Conservation (phyloP, 2,329 filamentous ascomycete genomes). For the Fusarium nygamai region DNA sequence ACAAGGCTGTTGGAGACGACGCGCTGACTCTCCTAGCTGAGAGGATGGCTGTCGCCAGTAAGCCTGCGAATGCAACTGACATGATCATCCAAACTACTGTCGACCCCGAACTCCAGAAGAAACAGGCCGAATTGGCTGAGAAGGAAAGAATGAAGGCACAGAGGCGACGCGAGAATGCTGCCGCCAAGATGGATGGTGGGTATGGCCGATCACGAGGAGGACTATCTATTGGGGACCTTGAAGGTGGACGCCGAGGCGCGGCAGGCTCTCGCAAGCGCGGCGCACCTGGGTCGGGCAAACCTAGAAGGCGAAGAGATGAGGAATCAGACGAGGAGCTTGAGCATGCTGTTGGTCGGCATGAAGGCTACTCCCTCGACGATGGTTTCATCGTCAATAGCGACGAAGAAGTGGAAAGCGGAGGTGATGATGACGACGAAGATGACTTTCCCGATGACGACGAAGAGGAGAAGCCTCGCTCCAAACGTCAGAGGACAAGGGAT, state of each 20-base stretch:
- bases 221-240: slow-evolving; percentile 75
- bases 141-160: slow-evolving; percentile 76
- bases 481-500: slow-evolving; percentile 62
- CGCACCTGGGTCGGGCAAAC: slow-evolving; percentile 58
- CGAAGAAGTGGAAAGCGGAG: slow-evolving; percentile 70
- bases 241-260: slow-evolving; percentile 64
- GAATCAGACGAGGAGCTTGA: slow-evolving; percentile 81
- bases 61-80: slow-evolving; percentile 64
- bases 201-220: slow-evolving; percentile 62
- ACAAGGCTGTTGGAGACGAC: slow-evolving; percentile 74
- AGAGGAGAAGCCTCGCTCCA: slow-evolving; percentile 57
- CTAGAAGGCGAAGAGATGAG: slow-evolving; percentile 70
- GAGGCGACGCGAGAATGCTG: slow-evolving; percentile 73
- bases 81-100: slow-evolving; percentile 76
- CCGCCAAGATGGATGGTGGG: slow-evolving; percentile 70
- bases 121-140: slow-evolving; percentile 77
- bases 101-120: slow-evolving; percentile 80
- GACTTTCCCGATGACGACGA: slow-evolving; percentile 64
- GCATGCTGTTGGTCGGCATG: slow-evolving; percentile 68
- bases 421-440: slow-evolving; percentile 73
- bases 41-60: slow-evolving; percentile 71
- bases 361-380: slow-evolving; percentile 83
- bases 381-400: slow-evolving; percentile 82
- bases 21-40: slow-evolving; percentile 75
- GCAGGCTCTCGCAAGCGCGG: slow-evolving; percentile 64